Percentiles rank a stretch among this genome's conserved stretches.
Evolutionary conservation across 169 alveolate genomes (phyloP).

Genomic region (Plasmodium knowlesi): DNA sequence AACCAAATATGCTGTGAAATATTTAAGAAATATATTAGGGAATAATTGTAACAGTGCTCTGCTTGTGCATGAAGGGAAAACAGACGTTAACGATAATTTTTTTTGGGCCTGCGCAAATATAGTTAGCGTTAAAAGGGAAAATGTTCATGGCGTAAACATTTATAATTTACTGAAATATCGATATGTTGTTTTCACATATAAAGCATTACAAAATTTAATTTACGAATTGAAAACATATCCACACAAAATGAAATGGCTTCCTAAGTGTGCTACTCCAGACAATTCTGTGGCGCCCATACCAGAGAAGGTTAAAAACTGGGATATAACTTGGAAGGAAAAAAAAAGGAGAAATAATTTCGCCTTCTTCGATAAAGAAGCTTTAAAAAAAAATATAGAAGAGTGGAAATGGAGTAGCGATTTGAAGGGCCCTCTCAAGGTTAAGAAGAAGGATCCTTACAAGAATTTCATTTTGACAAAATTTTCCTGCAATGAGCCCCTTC

Average conservation of each 20-base stretch:
- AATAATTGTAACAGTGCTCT: conserved; percentile 87
- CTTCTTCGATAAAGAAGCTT: conserved; percentile 72
- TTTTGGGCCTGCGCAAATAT: conserved; percentile 91
- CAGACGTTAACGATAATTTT: conserved; percentile 89
- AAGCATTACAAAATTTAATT: conserved; percentile 87
- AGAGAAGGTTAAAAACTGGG: conserved; percentile 86
- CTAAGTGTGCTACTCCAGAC: conserved; percentile 88
- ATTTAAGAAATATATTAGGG: conserved; percentile 86
- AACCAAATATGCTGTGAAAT: conserved; percentile 86
- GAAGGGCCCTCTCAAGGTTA: conserved; percentile 84
- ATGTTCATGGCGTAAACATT: conserved; percentile 88
- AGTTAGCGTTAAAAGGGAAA: conserved; percentile 86
- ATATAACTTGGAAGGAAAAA: conserved; percentile 85
- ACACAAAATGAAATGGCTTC: conserved; percentile 86
- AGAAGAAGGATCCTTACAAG: conserved; percentile 81
- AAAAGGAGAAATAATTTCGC: conserved; percentile 68
- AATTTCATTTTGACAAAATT: conserved; percentile 78
- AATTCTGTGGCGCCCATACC: conserved; percentile 87
- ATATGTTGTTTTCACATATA: conserved; percentile 87
- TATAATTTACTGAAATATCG: conserved; percentile 87
- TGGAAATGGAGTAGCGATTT: conserved; percentile 88
- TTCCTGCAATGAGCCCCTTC: conserved; percentile 52
- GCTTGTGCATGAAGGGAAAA: conserved; percentile 85
- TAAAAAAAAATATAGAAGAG: conserved; percentile 81
- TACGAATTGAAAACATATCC: conserved; percentile 85